Evolutionary conservation across 768 basidiomycete genomes (phyloP).

Genomic region (Serendipita sp.): DNA sequence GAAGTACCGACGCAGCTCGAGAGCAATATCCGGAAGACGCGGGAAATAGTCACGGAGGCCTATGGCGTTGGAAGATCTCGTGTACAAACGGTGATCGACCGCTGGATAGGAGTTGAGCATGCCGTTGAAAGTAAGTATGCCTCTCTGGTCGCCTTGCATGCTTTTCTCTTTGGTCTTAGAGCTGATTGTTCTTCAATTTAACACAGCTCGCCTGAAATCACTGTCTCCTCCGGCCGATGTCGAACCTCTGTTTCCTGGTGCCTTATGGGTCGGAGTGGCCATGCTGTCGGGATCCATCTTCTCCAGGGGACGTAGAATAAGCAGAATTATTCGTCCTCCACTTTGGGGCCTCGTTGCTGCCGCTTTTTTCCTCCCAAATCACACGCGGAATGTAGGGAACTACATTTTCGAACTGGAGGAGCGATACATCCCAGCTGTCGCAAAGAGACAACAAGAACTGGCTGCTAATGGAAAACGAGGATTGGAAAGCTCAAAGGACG

Average conservation of each 20-base stretch:
- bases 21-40: conserved; percentile 52
- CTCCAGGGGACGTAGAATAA: conserved; percentile 54
- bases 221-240: conserved; percentile 48
- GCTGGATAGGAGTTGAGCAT: conserved; percentile 78
- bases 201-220: conserved; percentile 61
- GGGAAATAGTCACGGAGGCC: conserved; percentile 41
- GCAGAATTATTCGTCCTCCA: conserved; percentile 64
- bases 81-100: conserved; percentile 56
- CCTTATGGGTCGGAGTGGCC: conserved; percentile 79
- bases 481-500: conserved; percentile 35
- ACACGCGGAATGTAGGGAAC: conserved; percentile 46
- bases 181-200: neutral
- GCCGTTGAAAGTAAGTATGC: conserved; percentile 60
- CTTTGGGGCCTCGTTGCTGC: conserved; percentile 51
- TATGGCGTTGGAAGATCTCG: conserved; percentile 43
- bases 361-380: conserved; percentile 77
- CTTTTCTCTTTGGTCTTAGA: neutral
- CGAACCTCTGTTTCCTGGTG: conserved; percentile 76
- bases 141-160: neutral
- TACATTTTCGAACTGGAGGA: conserved; percentile 62
- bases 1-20: conserved; percentile 64
- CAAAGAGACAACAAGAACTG: conserved; percentile 39
- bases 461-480: conserved; percentile 14
- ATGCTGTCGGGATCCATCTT: conserved; percentile 80
- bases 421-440: conserved; percentile 47